These are phyloP conservation scores for Brassica nigra DNA, from an alignment of 345 rosid species.

Conservation along the genomic window DNA sequence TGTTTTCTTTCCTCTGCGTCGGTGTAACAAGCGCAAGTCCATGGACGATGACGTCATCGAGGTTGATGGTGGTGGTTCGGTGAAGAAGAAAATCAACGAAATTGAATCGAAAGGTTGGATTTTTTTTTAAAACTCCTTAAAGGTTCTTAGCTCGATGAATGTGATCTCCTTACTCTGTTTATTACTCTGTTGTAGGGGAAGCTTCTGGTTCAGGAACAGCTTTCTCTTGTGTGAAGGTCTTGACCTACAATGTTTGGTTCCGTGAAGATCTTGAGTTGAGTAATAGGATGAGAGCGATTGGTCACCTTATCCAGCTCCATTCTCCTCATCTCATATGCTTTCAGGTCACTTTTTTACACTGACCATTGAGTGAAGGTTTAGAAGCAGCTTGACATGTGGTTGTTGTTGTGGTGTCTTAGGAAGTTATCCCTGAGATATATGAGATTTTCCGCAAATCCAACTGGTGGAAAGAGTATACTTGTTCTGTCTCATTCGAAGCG, in stretches of 20 bases:
- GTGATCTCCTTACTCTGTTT: constrained; percentile 3
- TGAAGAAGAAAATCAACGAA: constrained; percentile 35
- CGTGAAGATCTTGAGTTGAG: constrained; percentile 85
- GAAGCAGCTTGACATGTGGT: neutral
- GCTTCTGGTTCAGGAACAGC: constrained; percentile 42
- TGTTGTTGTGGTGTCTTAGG: constrained; percentile 47
- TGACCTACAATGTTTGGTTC: constrained; percentile 98
- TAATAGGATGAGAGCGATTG: constrained; percentile 78
- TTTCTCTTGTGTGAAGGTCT: constrained; percentile 56
- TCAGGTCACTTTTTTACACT: constrained; percentile 57
- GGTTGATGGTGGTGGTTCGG: constrained; percentile 36
- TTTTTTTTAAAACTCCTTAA: neutral
- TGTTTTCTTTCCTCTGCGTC: constrained; percentile 78
- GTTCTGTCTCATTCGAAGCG: constrained; percentile 57
- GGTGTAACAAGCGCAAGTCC: constrained; percentile 64
- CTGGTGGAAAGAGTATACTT: constrained; percentile 88
- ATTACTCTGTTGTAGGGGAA: constrained; percentile 37
- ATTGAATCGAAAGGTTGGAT: constrained; percentile 45
- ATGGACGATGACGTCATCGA: constrained; percentile 41
- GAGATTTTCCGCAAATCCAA: constrained; percentile 55
- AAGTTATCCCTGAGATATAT: constrained; percentile 79
- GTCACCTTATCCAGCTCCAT: constrained; percentile 72
- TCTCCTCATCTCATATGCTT: constrained; percentile 88
- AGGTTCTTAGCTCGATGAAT: constrained; percentile 18
- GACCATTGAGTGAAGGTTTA: neutral